phyloP scores from a whole-genome alignment of 177 flowering plant species.

The Vitis hybrid region DNA sequence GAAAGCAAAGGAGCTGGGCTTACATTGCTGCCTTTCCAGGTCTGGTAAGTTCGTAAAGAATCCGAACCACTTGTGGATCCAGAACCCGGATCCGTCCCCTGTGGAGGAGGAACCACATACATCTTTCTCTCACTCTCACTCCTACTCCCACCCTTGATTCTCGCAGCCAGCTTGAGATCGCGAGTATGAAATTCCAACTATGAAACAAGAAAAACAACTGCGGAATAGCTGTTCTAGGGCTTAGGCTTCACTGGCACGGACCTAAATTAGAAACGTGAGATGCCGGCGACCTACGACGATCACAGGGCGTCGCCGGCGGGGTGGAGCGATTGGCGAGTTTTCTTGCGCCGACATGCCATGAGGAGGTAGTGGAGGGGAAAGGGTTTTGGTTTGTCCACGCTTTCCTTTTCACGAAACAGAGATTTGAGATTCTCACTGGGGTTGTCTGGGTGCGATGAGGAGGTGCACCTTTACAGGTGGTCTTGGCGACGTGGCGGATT shows the following conservation, averaged over 20 bases:
- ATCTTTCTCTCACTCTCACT: slow-evolving; percentile 29
- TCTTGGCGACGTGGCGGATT: background rate
- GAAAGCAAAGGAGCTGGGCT: slow-evolving; percentile 22
- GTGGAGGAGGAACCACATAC: slow-evolving; percentile 73
- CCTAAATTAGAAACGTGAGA: slow-evolving; percentile 1
- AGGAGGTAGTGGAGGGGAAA: no score
- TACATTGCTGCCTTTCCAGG: slow-evolving; percentile 95
- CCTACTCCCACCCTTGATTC: background rate
- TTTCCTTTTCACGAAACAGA: background rate
- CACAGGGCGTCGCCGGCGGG: background rate
- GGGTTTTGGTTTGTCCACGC: no score
- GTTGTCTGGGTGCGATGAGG: background rate
- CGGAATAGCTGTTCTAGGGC: background rate
- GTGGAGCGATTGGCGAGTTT: background rate
- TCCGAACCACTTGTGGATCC: slow-evolving; percentile 38
- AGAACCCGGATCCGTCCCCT: slow-evolving; percentile 46
- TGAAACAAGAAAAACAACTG: background rate
- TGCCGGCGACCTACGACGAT: background rate
- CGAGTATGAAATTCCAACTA: background rate
- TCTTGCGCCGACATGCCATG: no score
- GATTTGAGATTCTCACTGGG: background rate
- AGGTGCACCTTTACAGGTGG: slow-evolving; percentile 5
- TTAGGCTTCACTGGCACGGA: background rate
- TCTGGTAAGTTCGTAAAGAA: slow-evolving; percentile 58
- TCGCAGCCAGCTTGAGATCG: background rate